Percentiles rank a stretch among this genome's conserved stretches.
phyloP scores from a whole-genome alignment of 106 monocot species.

The Alisma plantagoaquatica region DNA sequence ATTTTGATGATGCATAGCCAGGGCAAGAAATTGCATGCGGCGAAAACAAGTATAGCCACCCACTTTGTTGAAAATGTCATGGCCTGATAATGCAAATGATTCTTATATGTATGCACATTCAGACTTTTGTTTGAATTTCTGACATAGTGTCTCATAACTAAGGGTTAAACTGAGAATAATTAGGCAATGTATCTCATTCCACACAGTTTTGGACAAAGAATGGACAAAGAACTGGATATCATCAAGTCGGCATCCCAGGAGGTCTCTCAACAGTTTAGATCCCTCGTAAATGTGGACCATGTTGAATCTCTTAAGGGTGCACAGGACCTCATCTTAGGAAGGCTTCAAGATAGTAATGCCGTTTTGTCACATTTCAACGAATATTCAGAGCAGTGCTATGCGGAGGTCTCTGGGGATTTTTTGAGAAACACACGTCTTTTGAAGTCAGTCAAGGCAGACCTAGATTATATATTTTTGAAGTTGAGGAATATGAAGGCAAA shows the following conservation, averaged over 20 bases:
- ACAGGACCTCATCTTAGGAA: conserved; percentile 86
- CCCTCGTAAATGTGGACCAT: conserved; percentile 46
- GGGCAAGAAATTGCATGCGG: no score
- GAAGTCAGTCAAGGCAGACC: conserved; percentile 82
- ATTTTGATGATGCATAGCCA: no score
- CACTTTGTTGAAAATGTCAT: no score
- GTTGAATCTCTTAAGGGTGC: conserved; percentile 48
- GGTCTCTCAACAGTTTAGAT: conserved; percentile 49
- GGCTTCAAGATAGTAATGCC: conserved; percentile 90
- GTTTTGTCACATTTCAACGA: conserved; percentile 91
- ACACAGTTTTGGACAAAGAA: conserved; percentile 6
- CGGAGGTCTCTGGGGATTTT: conserved; percentile 69
- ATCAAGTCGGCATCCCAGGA: conserved; percentile 51
- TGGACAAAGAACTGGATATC: conserved; percentile 19
- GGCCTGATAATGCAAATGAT: no score
- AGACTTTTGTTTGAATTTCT: no score
- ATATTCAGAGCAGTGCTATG: conserved; percentile 74
- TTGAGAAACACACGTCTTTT: conserved; percentile 62
- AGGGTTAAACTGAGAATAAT: no score
- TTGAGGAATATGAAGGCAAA: conserved; percentile 84
- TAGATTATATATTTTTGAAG: conserved; percentile 85
- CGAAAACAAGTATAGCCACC: no score
- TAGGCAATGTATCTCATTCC: no score
- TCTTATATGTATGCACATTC: no score
- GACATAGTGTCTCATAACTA: no score